Evolutionary conservation across 140 eudicot species (phyloP).

Genomic region (Cichorium intybus): DNA sequence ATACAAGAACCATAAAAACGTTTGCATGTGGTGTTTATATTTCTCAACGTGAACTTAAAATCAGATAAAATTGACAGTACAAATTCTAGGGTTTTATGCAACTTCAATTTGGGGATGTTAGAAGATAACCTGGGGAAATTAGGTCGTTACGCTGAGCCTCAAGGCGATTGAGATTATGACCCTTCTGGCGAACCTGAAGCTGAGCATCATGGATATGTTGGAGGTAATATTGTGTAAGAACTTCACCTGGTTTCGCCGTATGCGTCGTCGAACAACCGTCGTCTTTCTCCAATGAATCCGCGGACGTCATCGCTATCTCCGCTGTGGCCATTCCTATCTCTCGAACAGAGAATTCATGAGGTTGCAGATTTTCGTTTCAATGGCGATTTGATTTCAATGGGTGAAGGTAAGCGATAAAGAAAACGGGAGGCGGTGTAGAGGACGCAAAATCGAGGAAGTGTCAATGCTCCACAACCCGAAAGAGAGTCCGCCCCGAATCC

Average conservation of each 20-base stretch:
- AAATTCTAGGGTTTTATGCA: conserved; percentile 13
- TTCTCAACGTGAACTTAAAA: not conserved
- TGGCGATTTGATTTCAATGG: conserved; percentile 4
- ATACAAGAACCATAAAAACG: not conserved
- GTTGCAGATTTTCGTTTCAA: not conserved
- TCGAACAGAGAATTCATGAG: not conserved
- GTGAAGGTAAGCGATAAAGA: not conserved
- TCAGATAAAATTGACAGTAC: not conserved
- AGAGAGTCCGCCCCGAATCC: too few species aligned
- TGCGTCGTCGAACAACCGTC: conserved; percentile 25
- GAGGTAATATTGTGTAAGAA: too few species aligned
- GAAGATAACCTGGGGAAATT: too few species aligned
- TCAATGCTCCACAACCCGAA: too few species aligned
- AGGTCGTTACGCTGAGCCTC: too few species aligned
- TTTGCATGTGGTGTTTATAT: not conserved
- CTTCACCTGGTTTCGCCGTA: too few species aligned
- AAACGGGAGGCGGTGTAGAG: conserved; percentile 9
- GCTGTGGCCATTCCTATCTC: conserved; percentile 25
- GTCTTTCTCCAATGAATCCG: conserved; percentile 19
- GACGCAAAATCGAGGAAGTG: too few species aligned
- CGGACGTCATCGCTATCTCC: conserved; percentile 29
- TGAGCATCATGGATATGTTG: too few species aligned
- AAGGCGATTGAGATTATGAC: too few species aligned
- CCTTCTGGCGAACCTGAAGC: too few species aligned
- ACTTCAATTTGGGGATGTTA: too few species aligned